Percentiles rank a stretch among this genome's conserved stretches.
Conservation (phyloP, 176 grass and related monocot genomes). For the Eleusine coracana region DNA sequence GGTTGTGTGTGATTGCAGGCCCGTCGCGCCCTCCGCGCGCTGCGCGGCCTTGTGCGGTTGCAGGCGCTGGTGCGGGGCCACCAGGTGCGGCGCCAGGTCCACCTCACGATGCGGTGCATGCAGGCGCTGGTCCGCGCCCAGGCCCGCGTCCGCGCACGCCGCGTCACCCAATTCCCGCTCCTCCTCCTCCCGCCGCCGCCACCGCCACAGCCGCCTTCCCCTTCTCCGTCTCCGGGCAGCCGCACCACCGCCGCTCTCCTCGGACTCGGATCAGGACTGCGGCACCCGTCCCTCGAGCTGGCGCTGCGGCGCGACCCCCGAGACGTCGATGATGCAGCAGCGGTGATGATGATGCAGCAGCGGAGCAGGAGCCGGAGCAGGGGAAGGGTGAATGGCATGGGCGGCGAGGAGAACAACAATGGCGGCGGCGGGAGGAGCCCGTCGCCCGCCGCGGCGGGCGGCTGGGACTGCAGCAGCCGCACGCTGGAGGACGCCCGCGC, state of each 20-base stretch:
- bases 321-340: constrained; percentile 9
- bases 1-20: constrained; percentile 37
- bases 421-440: constrained; percentile 25
- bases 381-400: neutral
- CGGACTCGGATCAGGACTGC: neutral
- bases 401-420: neutral
- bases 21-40: constrained; percentile 58
- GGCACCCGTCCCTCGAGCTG: neutral
- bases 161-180: constrained; percentile 32
- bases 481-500: constrained; percentile 46
- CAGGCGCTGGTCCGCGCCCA: constrained; percentile 80
- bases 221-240: neutral
- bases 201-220: neutral
- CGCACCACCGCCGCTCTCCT: neutral
- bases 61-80: constrained; percentile 84
- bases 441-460: neutral
- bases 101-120: constrained; percentile 78
- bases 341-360: constrained; percentile 7
- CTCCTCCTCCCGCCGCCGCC: constrained; percentile 1
- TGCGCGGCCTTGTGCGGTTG: constrained; percentile 72
- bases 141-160: constrained; percentile 69
- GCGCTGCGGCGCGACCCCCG: neutral
- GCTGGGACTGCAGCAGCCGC: constrained; percentile 60
- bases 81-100: constrained; percentile 79
- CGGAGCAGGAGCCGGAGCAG: constrained; percentile 8